Conservation (phyloP, 345 rosid species). For the Eucalyptus cloeziana region DNA sequence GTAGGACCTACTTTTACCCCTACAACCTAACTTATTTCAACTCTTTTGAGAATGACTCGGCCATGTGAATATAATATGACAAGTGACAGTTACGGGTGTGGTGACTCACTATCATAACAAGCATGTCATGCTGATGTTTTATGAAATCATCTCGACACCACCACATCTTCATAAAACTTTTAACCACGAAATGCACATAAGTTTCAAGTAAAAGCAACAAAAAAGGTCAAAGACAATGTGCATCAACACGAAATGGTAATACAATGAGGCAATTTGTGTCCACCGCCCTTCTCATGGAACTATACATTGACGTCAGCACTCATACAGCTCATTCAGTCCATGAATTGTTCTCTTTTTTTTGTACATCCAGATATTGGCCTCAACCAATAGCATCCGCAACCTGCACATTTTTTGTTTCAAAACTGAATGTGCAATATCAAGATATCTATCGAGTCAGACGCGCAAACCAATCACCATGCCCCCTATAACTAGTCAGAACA, state of each 20-base stretch:
- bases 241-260: background rate
- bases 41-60: background rate
- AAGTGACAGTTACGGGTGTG: background rate
- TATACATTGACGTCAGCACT: background rate
- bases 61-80: background rate
- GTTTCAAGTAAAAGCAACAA: background rate
- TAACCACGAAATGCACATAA: background rate
- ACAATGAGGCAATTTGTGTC: background rate
- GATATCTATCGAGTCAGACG: background rate
- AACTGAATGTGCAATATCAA: background rate
- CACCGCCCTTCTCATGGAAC: background rate
- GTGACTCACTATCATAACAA: background rate
- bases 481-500: background rate
- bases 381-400: background rate
- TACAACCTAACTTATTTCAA: background rate
- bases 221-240: background rate
- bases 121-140: background rate
- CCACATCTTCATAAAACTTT: background rate
- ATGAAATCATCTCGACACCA: background rate
- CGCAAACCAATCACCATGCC: background rate
- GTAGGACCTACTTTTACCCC: background rate
- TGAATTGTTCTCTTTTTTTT: background rate
- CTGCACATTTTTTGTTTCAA: background rate
- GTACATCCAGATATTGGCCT: background rate
- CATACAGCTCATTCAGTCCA: background rate